A percentile compares a stretch with the other conserved stretches of the same genome.
Conservation (phyloP, 2,329 filamentous ascomycete species). For the Rhynchosporium graminicola region DNA sequence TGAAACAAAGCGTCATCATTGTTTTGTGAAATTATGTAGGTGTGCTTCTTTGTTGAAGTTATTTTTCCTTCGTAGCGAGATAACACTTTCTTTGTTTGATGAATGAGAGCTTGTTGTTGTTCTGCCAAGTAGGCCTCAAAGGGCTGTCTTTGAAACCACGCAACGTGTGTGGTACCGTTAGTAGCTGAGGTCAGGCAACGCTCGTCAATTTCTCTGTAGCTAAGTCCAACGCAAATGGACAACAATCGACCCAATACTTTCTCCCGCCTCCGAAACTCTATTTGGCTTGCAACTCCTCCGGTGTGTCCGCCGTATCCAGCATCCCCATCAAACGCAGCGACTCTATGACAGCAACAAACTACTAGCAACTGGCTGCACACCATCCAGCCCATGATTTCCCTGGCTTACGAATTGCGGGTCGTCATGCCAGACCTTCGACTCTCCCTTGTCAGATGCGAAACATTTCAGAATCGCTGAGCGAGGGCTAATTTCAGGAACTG, state of each 20-base stretch:
- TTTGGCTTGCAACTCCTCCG: constrained; percentile 25
- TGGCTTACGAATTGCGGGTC: constrained; percentile 26
- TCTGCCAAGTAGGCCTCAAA: no score
- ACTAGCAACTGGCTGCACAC: constrained; percentile 29
- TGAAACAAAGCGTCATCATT: no score
- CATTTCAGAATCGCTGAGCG: constrained; percentile 29
- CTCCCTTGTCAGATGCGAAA: background rate
- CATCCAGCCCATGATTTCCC: constrained; percentile 24
- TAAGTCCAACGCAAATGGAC: constrained; percentile 23
- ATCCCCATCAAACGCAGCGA: constrained; percentile 28
- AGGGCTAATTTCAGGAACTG: constrained; percentile 20
- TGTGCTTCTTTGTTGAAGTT: no score
- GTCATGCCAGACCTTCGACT: constrained; percentile 23
- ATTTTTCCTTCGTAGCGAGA: no score
- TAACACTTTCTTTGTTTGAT: no score
- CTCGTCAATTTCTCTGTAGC: no score
- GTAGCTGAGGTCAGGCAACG: no score
- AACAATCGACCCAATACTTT: constrained; percentile 26
- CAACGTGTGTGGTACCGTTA: no score
- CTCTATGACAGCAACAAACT: constrained; percentile 27
- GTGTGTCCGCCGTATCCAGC: constrained; percentile 22
- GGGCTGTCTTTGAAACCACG: no score
- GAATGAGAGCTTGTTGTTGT: no score
- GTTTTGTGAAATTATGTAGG: no score
- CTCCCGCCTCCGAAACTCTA: constrained; percentile 16